Base-by-base conservation (phyloP, 2,329 filamentous ascomycete species). In the Neofusicoccum parvum region DNA sequence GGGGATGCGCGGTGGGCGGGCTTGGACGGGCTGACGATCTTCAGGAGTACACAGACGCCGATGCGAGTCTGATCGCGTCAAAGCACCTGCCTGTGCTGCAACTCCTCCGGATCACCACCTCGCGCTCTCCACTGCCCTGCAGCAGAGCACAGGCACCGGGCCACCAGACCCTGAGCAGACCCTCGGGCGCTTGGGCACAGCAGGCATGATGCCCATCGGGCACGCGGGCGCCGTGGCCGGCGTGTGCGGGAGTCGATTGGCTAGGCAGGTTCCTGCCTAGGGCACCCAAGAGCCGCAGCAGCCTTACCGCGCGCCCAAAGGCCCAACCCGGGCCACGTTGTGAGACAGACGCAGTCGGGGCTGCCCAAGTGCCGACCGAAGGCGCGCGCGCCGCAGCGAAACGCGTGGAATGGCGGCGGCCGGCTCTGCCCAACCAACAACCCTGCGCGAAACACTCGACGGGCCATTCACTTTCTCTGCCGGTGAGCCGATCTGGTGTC, bases 171-270 rank as follows among this genome's bases (percentile, higher is more conserved):
- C 50, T 53, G 50, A 53, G n/a, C 2, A 53, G 32, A 53, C 50
- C 50, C 50, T 53, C 20, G 32, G 37, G 15, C 15, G 32, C 32
- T 37, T 37, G 49, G 49, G 32, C 14, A 7, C 49, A 12, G 32
- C 50, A n/a, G 23, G 50, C 50, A 53, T 53, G 50, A 37, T 53
- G 50, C 50, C 50, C 48, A 51, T 51, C 48, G 48, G 48, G 48
- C 48, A 36, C 48, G 48, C 48, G 15, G 27, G 46, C 27, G 27
- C 27, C 27, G 5, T 7, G 5, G 27, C 5, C 27, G 27, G 27
- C 27, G 27, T 7, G 5, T 32, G 27, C 27, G 27, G 27, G 27
- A 5, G 27, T 32, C 27, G 27, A 32, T 32, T 32, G 27, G 27
- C 27, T 32, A 32, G 27, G 27, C 27, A 32, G 27, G 27, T 32